Evolutionary conservation across 169 alveolate species (phyloP), one percentile per base, ranked within the genome.

Genomic region (Eimeria necatrix): DNA sequence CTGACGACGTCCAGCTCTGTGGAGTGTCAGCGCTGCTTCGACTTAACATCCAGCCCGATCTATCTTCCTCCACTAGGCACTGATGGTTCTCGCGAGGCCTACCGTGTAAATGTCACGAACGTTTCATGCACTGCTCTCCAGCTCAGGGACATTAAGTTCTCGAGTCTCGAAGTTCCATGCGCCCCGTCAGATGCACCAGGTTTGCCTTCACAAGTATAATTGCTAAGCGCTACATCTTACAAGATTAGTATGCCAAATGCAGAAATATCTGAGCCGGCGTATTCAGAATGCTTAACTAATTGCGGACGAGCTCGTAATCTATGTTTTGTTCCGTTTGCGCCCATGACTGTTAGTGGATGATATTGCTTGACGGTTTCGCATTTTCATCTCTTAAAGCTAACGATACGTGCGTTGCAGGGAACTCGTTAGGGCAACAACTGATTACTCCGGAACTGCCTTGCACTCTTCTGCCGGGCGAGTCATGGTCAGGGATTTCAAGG

Each of bases 401-500:
- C 51, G 68, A 1, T 49, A 24, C 20, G 22, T 76, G 64, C 64
- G 26, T 32, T 41, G 80, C 93, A 85, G 93, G 51, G 14, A 60
- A 22, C 18, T 14, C 64, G 4, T n/a, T 41, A 10, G 68, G 26
- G 64, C 93, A 14, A 41, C 59, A 48, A n/a, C 83, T 85, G 56
- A 85, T 61, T 46, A 41, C 93, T 60, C 80, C 93, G 7, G 93
- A 61, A 32, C 83, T 85, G 49, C 93, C 93, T 53, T 85, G 93
- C 16, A 60, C 68, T 18, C 52, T 85, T 60, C 81, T 85, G n/a
- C 93, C 93, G 81, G 81, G 81, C 81, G 93, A 85, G 46, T 60
- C 93, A 14, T 85, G 93, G 93, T 59, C 93, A 61, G 93, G 93
- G 61, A 32, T 85, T 85, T 53, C 80, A 80, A 61, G 48, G 76